Evolutionary conservation across 345 rosid species (phyloP).

Genomic region (Nasturtium officinale): DNA sequence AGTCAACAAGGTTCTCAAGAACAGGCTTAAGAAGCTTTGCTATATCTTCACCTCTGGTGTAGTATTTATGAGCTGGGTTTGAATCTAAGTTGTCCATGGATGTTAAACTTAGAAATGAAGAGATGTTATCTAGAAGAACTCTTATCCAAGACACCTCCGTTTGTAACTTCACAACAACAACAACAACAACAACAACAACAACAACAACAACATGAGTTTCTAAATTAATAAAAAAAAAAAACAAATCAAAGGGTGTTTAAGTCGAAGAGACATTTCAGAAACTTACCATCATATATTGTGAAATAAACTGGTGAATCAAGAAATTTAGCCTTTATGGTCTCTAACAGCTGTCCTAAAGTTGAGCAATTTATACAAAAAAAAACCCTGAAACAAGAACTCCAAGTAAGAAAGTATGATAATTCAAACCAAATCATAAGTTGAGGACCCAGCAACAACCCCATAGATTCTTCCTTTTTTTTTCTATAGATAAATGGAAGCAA

Average conservation of each 20-base stretch:
- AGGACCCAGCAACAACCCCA: neutral
- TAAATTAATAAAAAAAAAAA: neutral
- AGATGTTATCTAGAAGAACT: slow-evolving; percentile 62
- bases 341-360: neutral
- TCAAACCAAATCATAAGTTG: neutral
- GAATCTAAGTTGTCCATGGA: slow-evolving; percentile 50
- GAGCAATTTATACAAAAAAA: neutral
- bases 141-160: slow-evolving; percentile 83
- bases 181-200: neutral
- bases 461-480: neutral
- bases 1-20: slow-evolving; percentile 64
- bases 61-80: slow-evolving; percentile 66
- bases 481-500: neutral
- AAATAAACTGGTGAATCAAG: neutral
- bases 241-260: neutral
- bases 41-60: slow-evolving; percentile 68
- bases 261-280: neutral
- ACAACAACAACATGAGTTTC: slow-evolving; percentile 3
- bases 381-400: neutral
- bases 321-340: neutral
- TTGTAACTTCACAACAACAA: slow-evolving; percentile 46
- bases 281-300: slow-evolving; percentile 7
- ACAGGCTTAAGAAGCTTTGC: slow-evolving; percentile 76
- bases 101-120: slow-evolving; percentile 60
- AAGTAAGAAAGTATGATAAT: neutral